These are phyloP conservation scores for Melanomma pulvis-pyrius DNA, from an alignment of 495 filamentous ascomycete species.

Conservation along the genomic window DNA sequence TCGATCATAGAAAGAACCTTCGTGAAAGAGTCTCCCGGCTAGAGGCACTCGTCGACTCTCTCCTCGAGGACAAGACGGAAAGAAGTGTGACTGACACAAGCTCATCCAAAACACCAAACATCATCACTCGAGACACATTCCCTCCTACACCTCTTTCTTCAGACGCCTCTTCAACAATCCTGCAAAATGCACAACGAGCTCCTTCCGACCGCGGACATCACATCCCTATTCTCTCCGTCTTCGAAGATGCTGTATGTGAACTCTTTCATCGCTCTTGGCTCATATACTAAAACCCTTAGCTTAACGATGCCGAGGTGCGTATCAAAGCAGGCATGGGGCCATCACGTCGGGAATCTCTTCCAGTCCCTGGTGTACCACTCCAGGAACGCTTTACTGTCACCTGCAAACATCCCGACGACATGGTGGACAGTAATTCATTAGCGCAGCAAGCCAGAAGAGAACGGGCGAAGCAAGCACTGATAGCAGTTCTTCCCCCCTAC, in stretches of 20 bases:
- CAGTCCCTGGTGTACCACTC: not conserved
- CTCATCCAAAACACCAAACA: constrained; percentile 28
- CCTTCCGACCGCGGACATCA: constrained; percentile 24
- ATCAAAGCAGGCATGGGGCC: constrained; percentile 24
- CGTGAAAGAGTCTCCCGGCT: constrained; percentile 42
- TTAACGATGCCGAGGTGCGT: constrained; percentile 32
- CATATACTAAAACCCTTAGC: constrained; percentile 17
- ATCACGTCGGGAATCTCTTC: constrained; percentile 7
- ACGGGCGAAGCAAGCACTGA: constrained; percentile 26
- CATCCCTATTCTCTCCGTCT: constrained; percentile 34
- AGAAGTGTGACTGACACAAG: constrained; percentile 21
- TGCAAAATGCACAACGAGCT: constrained; percentile 11
- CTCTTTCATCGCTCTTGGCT: not conserved
- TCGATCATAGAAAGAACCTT: constrained; percentile 46
- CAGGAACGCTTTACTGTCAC: constrained; percentile 27
- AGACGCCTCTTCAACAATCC: constrained; percentile 23
- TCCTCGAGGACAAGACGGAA: constrained; percentile 37
- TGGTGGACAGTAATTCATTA: constrained; percentile 11
- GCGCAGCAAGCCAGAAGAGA: constrained; percentile 22
- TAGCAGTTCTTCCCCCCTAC: constrained; percentile 31
- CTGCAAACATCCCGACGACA: constrained; percentile 21
- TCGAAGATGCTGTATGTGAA: constrained; percentile 37
- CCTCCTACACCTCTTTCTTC: constrained; percentile 37
- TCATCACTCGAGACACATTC: constrained; percentile 13
- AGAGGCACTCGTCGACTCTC: constrained; percentile 40